Base-by-base conservation (phyloP, 2,329 filamentous ascomycete species). In the Phialocephala sp. region DNA sequence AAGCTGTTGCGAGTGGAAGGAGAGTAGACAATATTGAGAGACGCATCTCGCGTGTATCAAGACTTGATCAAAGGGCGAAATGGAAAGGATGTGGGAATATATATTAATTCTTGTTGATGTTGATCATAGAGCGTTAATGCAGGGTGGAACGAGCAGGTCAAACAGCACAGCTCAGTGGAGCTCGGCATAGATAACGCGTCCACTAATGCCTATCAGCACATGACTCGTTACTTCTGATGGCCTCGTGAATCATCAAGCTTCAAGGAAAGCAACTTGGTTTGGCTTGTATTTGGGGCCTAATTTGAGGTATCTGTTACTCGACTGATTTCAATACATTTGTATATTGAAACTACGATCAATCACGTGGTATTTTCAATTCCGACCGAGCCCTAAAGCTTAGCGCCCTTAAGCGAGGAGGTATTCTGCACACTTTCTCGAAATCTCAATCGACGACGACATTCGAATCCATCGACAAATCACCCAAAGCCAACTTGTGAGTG, bases 21-120 rank as follows among this genome's bases (percentile, higher is more conserved):
- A 74, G 59, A 35, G 68, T 63, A 52, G 73, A 62, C 22, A 72
- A 39, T n/a, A 70, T 47, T 50, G 57, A 57, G 66, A 73, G 56
- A 62, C 68, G 68, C 73, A 74, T 72, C 47, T 62, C 71, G 64
- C 4, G 47, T 9, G 14, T 20, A 20, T 20, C n/a, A 24, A 37
- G 22, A 22, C 12, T 63, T 4, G 15, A 11, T 11, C 8, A 6
- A 22, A n/a, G 2, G 45, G 9, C 27, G 5, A 5, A 14, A 15
- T 24, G 15, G 1, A 54, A 32, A 63, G 20, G 27, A 14, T 8
- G 32, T 62, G 24, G 18, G 27, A 32, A 56, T 14, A 52, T 32
- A 47, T 32, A 37, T 18, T 4, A 39, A 24, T 9, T 22, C 4
- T 41, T 58, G 24, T 14, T 54, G 50, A 27, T 54, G 22, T n/a